Base-by-base conservation (phyloP, 2,329 filamentous ascomycete species). In the Cladophialophora immunda region DNA sequence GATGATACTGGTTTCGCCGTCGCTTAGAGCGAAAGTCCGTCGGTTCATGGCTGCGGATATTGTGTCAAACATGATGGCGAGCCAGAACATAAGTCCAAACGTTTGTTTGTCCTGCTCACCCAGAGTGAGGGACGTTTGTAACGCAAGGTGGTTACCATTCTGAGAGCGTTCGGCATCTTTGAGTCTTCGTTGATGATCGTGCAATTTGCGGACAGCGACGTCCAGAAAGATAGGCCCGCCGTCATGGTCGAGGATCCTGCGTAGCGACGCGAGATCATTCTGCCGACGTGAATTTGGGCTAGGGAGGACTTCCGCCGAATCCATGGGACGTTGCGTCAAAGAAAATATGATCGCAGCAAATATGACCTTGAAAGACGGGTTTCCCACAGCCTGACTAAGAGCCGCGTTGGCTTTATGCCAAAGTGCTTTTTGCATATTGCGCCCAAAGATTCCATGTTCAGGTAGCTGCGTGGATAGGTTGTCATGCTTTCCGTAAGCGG, bases 31-130 rank as follows among this genome's bases (percentile, higher is more conserved):
- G 0, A 82, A 72, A 2, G 81, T 79, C 1, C 81, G 79, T 58
- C 81, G 78, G 58, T 83, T 80, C 79, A 88, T 85, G 1, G 84
- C 84, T 0, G 86, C 81, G 0, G 83, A 86, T 8, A 87, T 75
- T 0, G 85, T 87, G 70, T 88, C 86, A 56, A 86, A 85, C 85
- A 88, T 88, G 54, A 87, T 78, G 0, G 83, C 84, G 17, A 88
- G 76, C 86, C 86, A 88, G 71, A 85, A 87, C 2, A 88, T 72
- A 11, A 88, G 75, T 13, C 84, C 80, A 29, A 88, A 78, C 0
- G 86, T 87, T 11, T 80, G 76, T 19, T 76, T 75, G 73, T 83
- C 76, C 19, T 79, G 76, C 19, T 65, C 50, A 17, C 52, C 56
- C 2, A 64, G 34, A 22, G 11, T 22, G 15, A 34, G 29, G 3